Base-by-base conservation (phyloP, 768 basidiomycete genomes). In the Auriscalpium vulgare region DNA sequence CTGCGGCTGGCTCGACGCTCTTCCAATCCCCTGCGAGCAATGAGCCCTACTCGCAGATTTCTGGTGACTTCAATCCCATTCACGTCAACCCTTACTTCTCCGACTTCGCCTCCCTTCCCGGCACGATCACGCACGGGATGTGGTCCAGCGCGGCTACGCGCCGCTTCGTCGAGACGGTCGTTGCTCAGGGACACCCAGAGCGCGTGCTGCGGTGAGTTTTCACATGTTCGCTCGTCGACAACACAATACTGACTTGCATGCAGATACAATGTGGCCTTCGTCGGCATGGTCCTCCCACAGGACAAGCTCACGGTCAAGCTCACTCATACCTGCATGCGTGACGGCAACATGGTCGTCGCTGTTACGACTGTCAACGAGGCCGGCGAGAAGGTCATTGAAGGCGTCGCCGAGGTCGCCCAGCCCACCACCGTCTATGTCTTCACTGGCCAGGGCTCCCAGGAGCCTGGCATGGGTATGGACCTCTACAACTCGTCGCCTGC, bases 391-490 rank as follows among this genome's bases (percentile, higher is more conserved):
- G 92, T 99, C 55, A 76, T 99, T 36, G 83, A 87, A 60, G 97
- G 97, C 38, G 82, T 89, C 13, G 92, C 95, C 3, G 93, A 98
- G 69, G 93, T 98, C 58, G 84, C 84, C 3, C 97, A 99, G 69
- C 86, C 95, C 2, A 79, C 82, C 16, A 95, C 94, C 6, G 92
- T 91, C 37, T 98, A 97, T 62, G 93, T 97, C 63, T 98, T 98
- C 78, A 98, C 95, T 43, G 95, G 95, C 35, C 95, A 98, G 69
- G 95, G 95, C 54, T 97, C 95, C 7, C 95, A 98, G 69, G 95
- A 98, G 71, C 85, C 87, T 47, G 93, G 95, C 17, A 98, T 99
- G 97, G 97, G 97, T 17, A 98, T 99, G 94, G 95, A 97, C 62
- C 81, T 99, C 2, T 99, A 97, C 79, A 88, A 83, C 68, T 81